These are phyloP conservation scores for Diaporthe eres DNA, from an alignment of 2,329 filamentous ascomycete species.

Conservation along the genomic window DNA sequence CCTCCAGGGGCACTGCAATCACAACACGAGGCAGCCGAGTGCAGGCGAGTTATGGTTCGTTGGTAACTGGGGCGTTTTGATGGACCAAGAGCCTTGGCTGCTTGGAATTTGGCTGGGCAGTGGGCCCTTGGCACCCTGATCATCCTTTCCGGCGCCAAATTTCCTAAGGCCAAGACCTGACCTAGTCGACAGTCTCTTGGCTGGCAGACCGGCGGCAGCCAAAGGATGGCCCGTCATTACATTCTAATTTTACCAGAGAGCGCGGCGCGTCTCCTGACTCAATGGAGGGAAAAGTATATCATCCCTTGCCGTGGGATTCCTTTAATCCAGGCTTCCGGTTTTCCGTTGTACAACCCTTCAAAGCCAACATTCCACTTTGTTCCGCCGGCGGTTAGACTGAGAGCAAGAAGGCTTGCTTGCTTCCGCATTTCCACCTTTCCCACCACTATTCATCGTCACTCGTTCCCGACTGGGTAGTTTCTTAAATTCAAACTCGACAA, in stretches of 20 bases:
- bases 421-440: background rate
- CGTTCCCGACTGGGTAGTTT: conserved; percentile 24
- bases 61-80: conserved; percentile 24
- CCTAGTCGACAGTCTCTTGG: conserved; percentile 34
- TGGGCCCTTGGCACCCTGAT: conserved; percentile 32
- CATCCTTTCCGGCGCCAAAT: conserved; percentile 30
- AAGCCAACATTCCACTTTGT: conserved; percentile 24
- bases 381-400: conserved; percentile 20
- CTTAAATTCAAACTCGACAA: conserved; percentile 9
- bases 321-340: background rate
- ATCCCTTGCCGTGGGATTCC: conserved; percentile 27
- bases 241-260: conserved; percentile 36
- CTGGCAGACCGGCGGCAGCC: conserved; percentile 25
- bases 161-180: conserved; percentile 23
- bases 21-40: conserved; percentile 30
- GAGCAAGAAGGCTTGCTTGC: conserved; percentile 20
- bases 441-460: conserved; percentile 16
- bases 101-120: conserved; percentile 32
- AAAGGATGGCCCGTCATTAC: conserved; percentile 8
- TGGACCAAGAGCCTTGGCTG: conserved; percentile 29
- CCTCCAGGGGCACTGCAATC: conserved; percentile 11
- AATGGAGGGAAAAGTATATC: conserved; percentile 15
- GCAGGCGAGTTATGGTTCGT: conserved; percentile 19
- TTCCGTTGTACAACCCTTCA: conserved; percentile 27
- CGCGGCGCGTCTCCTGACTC: conserved; percentile 30